Conservation (phyloP, 805 yeast genomes). For the Starmerella geochares region DNA sequence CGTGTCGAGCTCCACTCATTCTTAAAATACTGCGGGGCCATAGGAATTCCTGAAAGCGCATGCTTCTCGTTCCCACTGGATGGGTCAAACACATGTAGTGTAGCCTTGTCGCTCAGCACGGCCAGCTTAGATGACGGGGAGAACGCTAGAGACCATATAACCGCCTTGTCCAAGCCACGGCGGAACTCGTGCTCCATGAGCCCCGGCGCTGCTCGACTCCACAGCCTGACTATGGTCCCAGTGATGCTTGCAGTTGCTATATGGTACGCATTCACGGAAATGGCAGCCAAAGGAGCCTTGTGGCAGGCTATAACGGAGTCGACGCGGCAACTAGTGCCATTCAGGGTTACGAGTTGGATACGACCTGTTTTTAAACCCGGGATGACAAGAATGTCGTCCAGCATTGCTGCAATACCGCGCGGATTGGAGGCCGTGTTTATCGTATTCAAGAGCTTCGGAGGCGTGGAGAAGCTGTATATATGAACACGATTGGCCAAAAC, state of each 20-base stretch:
- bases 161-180: conserved; percentile 80
- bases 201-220: conserved; percentile 2
- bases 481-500: conserved; percentile 57
- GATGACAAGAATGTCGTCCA: conserved; percentile 44
- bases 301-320: conserved; percentile 71
- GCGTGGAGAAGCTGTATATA: conserved; percentile 71
- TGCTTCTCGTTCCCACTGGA: conserved; percentile 42
- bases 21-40: conserved; percentile 61
- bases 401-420: conserved; percentile 51
- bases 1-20: conserved; percentile 86
- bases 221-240: conserved; percentile 67
- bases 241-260: conserved; percentile 73
- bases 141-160: conserved; percentile 71
- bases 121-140: conserved; percentile 73
- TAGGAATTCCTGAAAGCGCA: conserved; percentile 51
- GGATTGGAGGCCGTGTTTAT: conserved; percentile 60
- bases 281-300: conserved; percentile 50
- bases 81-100: conserved; percentile 76
- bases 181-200: conserved; percentile 53
- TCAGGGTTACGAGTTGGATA: conserved; percentile 65
- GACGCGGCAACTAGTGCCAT: conserved; percentile 44
- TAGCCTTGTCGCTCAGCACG: conserved; percentile 77
- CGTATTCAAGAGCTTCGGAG: conserved; percentile 55
- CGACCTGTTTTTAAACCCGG: conserved; percentile 73
- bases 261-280: conserved; percentile 55